Evolutionary conservation across 352 stramenopile genomes (phyloP).

Genomic region (Globisporangium solare): DNA sequence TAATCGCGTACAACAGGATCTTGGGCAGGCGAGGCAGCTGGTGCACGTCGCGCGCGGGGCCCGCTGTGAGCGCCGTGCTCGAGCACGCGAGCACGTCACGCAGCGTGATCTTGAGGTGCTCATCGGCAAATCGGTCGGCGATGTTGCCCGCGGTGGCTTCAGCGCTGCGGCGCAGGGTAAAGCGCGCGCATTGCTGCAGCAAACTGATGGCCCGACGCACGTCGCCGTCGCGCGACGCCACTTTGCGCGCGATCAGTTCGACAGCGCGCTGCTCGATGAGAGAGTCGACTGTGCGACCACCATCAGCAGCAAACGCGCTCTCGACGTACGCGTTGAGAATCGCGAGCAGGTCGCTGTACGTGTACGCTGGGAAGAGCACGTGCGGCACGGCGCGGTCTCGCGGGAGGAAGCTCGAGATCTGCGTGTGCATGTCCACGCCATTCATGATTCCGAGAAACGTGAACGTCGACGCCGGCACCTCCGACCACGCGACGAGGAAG

Average conservation of each 20-base stretch:
- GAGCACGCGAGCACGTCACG: slow-evolving; percentile 35
- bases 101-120: slow-evolving; percentile 21
- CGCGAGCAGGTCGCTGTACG: slow-evolving; percentile 34
- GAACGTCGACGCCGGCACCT: slow-evolving; percentile 25
- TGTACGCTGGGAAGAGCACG: slow-evolving; percentile 60
- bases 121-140: neutral
- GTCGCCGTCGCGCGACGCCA: slow-evolving; percentile 63
- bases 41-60: slow-evolving; percentile 45
- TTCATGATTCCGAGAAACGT: slow-evolving; percentile 74
- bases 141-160: neutral
- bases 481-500: slow-evolving; percentile 57
- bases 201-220: slow-evolving; percentile 53
- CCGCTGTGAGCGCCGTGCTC: slow-evolving; percentile 31
- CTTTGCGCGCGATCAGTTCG: slow-evolving; percentile 63
- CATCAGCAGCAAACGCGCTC: slow-evolving; percentile 5
- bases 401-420: slow-evolving; percentile 30
- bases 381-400: slow-evolving; percentile 29
- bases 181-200: slow-evolving; percentile 52
- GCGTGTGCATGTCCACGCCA: slow-evolving; percentile 67
- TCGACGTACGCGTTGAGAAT: slow-evolving; percentile 46
- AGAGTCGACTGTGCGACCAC: neutral
- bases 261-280: slow-evolving; percentile 43
- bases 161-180: slow-evolving; percentile 22
- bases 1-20: slow-evolving; percentile 63
- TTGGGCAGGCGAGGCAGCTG: slow-evolving; percentile 63